Evolutionary conservation across 352 stramenopile species (phyloP).

Genomic region (Lagenidium giganteum): DNA sequence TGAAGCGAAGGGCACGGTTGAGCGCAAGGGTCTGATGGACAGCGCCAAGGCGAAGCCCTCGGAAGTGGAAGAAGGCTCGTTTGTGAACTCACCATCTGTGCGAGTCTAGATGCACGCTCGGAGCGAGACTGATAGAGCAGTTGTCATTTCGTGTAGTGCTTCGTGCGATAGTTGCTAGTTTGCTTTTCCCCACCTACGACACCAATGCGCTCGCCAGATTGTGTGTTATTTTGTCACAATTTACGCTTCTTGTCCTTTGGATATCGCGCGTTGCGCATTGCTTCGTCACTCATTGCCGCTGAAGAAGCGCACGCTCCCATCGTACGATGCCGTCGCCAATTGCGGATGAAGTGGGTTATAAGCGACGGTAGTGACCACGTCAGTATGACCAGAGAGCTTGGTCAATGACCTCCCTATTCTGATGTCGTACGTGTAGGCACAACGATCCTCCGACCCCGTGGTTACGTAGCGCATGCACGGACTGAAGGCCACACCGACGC

Average conservation of each 20-base stretch:
- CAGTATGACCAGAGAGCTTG: conserved; percentile 59
- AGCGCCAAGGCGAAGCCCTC: conserved; percentile 60
- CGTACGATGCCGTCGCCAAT: conserved; percentile 78
- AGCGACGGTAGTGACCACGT: conserved; percentile 72
- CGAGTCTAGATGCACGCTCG: conserved; percentile 53
- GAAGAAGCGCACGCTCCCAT: conserved; percentile 48
- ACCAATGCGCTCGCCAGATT: too few species aligned
- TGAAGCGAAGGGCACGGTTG: conserved; percentile 64
- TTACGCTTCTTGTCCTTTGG: too few species aligned
- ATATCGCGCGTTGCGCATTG: too few species aligned
- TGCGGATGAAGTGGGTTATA: conserved; percentile 80
- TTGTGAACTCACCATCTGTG: conserved; percentile 80
- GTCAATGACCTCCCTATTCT: conserved; percentile 55
- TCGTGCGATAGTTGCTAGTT: too few species aligned
- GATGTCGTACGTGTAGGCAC: conserved; percentile 83
- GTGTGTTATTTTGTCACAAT: too few species aligned
- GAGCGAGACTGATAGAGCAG: too few species aligned
- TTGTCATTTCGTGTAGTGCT: too few species aligned
- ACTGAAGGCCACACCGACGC: conserved; percentile 68
- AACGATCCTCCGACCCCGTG: conserved; percentile 81
- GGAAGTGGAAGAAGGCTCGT: conserved; percentile 67
- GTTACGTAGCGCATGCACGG: conserved; percentile 89
- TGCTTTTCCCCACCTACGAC: too few species aligned
- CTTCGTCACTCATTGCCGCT: too few species aligned
- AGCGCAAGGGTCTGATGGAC: conserved; percentile 68